phyloP scores from a whole-genome alignment of 768 basidiomycete species.

The Piloderma croceum region DNA sequence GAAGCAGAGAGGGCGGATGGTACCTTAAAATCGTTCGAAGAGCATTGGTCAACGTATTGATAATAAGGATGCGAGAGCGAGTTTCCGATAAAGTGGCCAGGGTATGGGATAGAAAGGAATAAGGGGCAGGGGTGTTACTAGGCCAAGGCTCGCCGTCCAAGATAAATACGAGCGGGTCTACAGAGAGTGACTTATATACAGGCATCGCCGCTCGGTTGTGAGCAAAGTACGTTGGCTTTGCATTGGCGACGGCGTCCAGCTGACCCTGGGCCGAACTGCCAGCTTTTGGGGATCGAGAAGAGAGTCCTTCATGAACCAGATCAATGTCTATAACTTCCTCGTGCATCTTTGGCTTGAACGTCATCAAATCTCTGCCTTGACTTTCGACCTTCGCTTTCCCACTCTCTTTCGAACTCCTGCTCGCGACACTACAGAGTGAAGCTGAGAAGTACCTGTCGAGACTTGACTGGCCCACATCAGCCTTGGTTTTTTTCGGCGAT shows the following conservation, averaged over 20 bases:
- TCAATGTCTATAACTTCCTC: background rate
- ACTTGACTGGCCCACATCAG: constrained; percentile 20
- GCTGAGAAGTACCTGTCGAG: constrained; percentile 26
- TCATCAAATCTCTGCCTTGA: constrained; percentile 16
- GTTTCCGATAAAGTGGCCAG: constrained; percentile 58
- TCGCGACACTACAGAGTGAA: constrained; percentile 15
- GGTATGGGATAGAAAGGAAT: constrained; percentile 64
- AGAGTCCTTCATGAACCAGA: background rate
- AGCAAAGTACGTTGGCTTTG: background rate
- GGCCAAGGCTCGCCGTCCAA: constrained; percentile 41
- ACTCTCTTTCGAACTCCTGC: constrained; percentile 12
- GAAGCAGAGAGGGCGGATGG: constrained; percentile 63
- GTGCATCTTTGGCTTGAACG: constrained; percentile 8
- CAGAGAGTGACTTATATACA: constrained; percentile 26
- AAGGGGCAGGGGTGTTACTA: constrained; percentile 43
- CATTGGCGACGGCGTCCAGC: background rate
- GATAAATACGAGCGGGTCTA: constrained; percentile 47
- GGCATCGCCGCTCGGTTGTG: background rate
- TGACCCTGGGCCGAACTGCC: background rate
- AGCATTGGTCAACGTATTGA: constrained; percentile 67
- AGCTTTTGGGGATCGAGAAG: background rate
- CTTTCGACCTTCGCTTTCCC: background rate
- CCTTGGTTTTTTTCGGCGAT: background rate
- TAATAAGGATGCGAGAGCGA: constrained; percentile 65
- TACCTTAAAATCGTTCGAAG: constrained; percentile 61